phyloP scores from a whole-genome alignment of 768 basidiomycete species.

The Suillus bovinus region DNA sequence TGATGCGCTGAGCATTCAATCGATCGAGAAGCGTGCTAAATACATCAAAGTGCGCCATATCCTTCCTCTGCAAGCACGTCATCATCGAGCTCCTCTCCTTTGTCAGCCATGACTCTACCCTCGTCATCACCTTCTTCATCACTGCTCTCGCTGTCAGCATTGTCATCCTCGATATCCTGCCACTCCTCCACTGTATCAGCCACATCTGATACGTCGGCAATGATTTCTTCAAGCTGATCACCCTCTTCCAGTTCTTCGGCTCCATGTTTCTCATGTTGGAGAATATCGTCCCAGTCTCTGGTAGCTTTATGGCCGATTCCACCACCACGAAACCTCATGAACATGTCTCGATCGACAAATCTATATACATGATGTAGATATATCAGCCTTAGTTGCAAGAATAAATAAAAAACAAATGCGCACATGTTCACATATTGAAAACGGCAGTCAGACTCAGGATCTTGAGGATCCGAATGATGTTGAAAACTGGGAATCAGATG shows the following conservation, averaged over 20 bases:
- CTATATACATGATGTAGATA: not conserved
- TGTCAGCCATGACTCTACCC: not conserved
- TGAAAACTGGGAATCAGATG: constrained; percentile 45
- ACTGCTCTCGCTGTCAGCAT: not conserved
- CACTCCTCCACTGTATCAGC: not conserved
- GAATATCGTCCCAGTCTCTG: not conserved
- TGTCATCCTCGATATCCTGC: not conserved
- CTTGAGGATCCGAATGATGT: constrained; percentile 12
- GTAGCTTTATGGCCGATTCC: constrained; percentile 31
- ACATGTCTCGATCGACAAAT: constrained; percentile 40
- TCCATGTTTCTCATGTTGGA: not conserved
- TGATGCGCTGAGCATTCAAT: too few relatives aligned
- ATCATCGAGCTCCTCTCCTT: not conserved
- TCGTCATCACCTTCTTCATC: not conserved
- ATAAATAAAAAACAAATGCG: not conserved
- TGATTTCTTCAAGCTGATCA: not conserved
- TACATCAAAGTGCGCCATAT: too few relatives aligned
- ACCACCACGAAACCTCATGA: constrained; percentile 34
- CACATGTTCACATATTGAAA: constrained; percentile 34
- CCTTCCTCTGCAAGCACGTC: not conserved
- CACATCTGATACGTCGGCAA: not conserved
- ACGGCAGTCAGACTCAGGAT: constrained; percentile 27
- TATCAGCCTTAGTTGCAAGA: not conserved
- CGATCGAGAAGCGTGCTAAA: too few relatives aligned
- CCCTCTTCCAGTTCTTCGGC: not conserved